Conservation (phyloP, 257 asterid genomes). For the Rehmannia glutinosa region DNA sequence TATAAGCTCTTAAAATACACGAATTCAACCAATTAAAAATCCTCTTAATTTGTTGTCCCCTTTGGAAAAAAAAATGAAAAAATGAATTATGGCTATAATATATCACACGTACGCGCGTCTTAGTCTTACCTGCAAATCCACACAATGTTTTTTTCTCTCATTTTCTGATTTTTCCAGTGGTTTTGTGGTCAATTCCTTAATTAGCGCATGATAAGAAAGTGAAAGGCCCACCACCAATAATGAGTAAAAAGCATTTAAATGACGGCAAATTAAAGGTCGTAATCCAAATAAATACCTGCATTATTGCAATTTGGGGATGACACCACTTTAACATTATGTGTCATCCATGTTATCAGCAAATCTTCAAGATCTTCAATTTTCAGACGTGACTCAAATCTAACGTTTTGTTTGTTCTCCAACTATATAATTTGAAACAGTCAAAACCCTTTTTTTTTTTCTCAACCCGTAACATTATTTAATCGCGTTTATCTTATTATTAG, state of each 20-base stretch:
- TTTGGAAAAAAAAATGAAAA: too few species aligned
- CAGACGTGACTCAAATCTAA: too few species aligned
- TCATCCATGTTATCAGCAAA: slow-evolving; percentile 9
- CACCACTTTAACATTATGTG: too few species aligned
- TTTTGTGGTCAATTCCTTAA: not conserved
- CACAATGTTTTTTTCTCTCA: not conserved
- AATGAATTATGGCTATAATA: too few species aligned
- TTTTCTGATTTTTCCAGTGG: not conserved
- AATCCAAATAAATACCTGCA: not conserved
- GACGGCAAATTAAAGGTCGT: slow-evolving; percentile 1
- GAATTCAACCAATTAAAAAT: too few species aligned
- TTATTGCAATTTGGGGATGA: not conserved
- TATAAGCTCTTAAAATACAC: too few species aligned
- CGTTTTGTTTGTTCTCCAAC: not conserved
- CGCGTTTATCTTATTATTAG: too few species aligned
- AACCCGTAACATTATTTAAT: too few species aligned
- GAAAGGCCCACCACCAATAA: too few species aligned
- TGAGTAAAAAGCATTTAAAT: too few species aligned
- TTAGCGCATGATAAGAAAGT: not conserved
- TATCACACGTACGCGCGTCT: not conserved
- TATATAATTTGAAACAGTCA: slow-evolving; percentile 2
- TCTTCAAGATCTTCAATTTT: slow-evolving; percentile 15
- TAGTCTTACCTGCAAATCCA: not conserved
- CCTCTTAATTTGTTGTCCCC: too few species aligned
- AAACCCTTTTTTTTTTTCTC: too few species aligned